A percentile compares a stretch with the other conserved stretches of the same genome.
phyloP scores from a whole-genome alignment of 78 protist genomes.

The Dictyostelium brefeldianum region DNA sequence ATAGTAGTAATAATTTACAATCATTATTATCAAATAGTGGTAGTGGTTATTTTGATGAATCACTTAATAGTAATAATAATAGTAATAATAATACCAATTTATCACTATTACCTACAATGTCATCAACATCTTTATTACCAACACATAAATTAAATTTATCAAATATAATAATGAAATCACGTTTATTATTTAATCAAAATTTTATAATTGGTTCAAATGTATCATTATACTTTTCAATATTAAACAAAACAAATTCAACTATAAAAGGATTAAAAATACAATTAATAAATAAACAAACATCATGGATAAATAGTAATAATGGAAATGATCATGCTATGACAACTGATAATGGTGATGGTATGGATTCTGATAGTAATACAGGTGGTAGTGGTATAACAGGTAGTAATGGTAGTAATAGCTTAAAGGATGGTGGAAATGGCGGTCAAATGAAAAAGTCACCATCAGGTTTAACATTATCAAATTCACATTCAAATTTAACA shows the following conservation, averaged over 20 bases:
- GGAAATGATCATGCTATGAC: too few relatives aligned
- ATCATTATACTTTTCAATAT: slow-evolving; percentile 27
- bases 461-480: background rate
- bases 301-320: background rate
- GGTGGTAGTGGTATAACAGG: background rate
- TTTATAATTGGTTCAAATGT: slow-evolving; percentile 30
- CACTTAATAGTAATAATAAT: too few relatives aligned
- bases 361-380: too few relatives aligned
- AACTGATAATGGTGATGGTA: too few relatives aligned
- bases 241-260: slow-evolving; percentile 19
- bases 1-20: background rate
- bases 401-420: background rate
- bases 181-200: slow-evolving; percentile 30
- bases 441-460: background rate
- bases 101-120: background rate
- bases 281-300: slow-evolving; percentile 41
- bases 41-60: background rate
- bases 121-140: background rate
- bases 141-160: background rate
- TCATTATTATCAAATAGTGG: background rate
- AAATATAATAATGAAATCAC: slow-evolving; percentile 28
- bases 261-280: slow-evolving; percentile 39
- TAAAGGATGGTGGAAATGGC: background rate
- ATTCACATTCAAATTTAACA: background rate
- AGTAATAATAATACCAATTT: background rate